Percentiles rank a stretch among this genome's conserved stretches.
Evolutionary conservation across 257 asterid genomes (phyloP).

Genomic region (Leonotis leonurus): DNA sequence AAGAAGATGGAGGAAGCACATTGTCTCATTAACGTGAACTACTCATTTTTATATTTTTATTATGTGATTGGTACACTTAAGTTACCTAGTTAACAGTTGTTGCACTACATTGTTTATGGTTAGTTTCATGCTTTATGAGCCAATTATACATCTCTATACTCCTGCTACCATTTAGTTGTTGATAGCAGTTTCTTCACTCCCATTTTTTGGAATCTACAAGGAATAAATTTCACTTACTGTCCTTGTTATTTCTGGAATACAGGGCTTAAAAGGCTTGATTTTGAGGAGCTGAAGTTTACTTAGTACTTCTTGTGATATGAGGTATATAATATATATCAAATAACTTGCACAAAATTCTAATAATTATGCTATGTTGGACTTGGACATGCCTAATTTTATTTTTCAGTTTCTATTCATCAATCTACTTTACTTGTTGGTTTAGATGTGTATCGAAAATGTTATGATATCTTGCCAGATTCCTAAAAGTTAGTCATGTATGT

Average conservation of each 20-base stretch:
- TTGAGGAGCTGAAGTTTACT: conserved; percentile 68
- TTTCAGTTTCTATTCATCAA: background rate
- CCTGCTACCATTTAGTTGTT: background rate
- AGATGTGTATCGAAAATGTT: no score
- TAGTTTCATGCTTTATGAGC: background rate
- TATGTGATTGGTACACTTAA: background rate
- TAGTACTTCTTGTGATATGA: conserved; percentile 80
- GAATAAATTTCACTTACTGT: background rate
- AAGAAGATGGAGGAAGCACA: no score
- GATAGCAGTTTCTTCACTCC: background rate
- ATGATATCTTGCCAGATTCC: background rate
- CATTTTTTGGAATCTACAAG: background rate
- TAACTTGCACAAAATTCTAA: background rate
- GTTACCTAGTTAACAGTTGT: no score
- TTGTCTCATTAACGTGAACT: no score
- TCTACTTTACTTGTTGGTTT: background rate
- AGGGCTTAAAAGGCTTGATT: conserved; percentile 93
- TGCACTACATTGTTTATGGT: background rate
- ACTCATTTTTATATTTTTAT: no score
- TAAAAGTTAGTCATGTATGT: conserved; percentile 1
- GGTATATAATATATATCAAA: conserved; percentile 36
- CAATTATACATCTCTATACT: no score
- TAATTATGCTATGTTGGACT: background rate
- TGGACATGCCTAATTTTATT: background rate
- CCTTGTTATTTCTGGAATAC: conserved; percentile 10